Evolutionary conservation across 202 grass and related monocot species (phyloP), one percentile per base, ranked within the genome.

Genomic region (Setaria italica): DNA sequence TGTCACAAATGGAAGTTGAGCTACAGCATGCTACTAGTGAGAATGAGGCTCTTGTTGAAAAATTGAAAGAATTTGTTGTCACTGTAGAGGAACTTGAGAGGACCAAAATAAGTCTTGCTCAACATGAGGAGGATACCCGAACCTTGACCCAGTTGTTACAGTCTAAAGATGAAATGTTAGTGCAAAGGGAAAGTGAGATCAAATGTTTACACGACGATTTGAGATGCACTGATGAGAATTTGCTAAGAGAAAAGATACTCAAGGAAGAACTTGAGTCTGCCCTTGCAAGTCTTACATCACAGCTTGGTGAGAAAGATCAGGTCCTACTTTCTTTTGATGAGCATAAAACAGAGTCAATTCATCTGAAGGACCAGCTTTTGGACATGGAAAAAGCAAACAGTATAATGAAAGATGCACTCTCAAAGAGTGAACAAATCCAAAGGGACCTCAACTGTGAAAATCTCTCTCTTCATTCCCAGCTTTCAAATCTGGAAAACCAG

Each of bases 131-230:
- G 78, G 90, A 94, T 71, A 90, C 88, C 39, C 75, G 30, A 81
- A 85, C 71, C 62, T 64, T 99, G 73, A 88, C 77, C 19, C 71
- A 80, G 56, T 95, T 86, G 59, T 78, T 95, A 67, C 88, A 92
- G 64, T 90, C 84, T 72, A 87, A 74, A 89, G 76, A 85, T 62
- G 86, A 91, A 72, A 71, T 82, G 25, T 79, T 91, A 72, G 49
- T 70, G 75, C 90, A 85, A 76, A 90, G 94, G 91, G 88, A 94
- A 87, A 99, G 88, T 92, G 90, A 99, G 85, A 54, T 82, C 77
- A 79, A 78, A 72, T 62, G 79, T 87, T 83, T 96, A 70, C 88
- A 94, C 87, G 84, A 90, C 88, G 83, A 57, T 55, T 21, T 99
- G 35, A 84, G 63, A 80, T 58, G 60, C 32, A 33, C 74, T 29